Conservation (phyloP, 2,329 filamentous ascomycete genomes). For the Endocalyx cinctus region DNA sequence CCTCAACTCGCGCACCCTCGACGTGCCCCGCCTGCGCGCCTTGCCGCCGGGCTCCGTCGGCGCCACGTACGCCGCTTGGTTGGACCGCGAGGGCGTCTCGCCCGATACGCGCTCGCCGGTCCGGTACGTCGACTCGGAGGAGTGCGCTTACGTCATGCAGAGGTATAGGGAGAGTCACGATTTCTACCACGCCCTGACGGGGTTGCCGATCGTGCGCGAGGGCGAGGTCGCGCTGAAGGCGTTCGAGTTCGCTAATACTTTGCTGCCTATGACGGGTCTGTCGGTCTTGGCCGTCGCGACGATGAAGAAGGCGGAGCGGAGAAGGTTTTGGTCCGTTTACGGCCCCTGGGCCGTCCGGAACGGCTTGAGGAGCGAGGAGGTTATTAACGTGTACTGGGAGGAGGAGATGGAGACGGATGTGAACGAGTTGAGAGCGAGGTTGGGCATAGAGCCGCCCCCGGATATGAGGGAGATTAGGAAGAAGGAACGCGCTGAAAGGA, state of each 20-base stretch:
- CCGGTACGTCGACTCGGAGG: slow-evolving; percentile 87
- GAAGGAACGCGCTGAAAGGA: slow-evolving; percentile 63
- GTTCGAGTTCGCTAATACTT: slow-evolving; percentile 93
- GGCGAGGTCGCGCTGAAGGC: slow-evolving; percentile 97
- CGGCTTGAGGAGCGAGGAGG: slow-evolving; percentile 68
- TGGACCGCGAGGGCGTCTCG: slow-evolving; percentile 89
- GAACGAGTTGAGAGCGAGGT: slow-evolving; percentile 63
- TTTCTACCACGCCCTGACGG: slow-evolving; percentile 94
- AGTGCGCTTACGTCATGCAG: slow-evolving; percentile 98
- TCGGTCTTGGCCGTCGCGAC: slow-evolving; percentile 82
- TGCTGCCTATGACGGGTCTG: slow-evolving; percentile 91
- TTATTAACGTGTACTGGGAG: slow-evolving; percentile 98
- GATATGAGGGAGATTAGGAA: slow-evolving; percentile 76
- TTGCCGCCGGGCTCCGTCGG: slow-evolving; percentile 74
- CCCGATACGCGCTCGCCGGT: slow-evolving; percentile 82
- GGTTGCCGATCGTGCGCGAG: slow-evolving; percentile 85
- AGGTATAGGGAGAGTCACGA: slow-evolving; percentile 96
- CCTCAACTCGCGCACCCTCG: slow-evolving; percentile 70
- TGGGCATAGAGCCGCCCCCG: slow-evolving; percentile 84
- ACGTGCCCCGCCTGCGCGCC: slow-evolving; percentile 63
- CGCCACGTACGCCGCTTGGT: slow-evolving; percentile 77
- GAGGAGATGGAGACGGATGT: slow-evolving; percentile 85
- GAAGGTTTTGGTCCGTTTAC: slow-evolving; percentile 69
- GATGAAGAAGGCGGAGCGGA: slow-evolving; percentile 75
- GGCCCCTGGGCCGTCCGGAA: slow-evolving; percentile 88